These are phyloP conservation scores for Ustilago xerochloae DNA, from an alignment of 1,284 basidiomycete species.

Conservation along the genomic window DNA sequence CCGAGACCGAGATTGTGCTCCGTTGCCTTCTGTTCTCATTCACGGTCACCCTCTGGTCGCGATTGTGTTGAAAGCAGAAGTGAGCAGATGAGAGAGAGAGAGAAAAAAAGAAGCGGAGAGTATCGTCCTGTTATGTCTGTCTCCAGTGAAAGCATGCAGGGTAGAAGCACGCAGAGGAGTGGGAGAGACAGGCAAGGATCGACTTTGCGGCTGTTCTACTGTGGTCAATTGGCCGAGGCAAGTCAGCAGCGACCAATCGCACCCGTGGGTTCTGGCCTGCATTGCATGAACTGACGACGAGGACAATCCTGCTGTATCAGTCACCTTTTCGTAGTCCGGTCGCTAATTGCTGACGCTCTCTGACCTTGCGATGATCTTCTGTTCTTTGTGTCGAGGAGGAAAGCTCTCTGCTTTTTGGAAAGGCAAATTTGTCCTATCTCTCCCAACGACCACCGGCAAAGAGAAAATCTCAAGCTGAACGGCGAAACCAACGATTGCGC, in stretches of 20 bases:
- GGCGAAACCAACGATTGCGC: too few relatives aligned
- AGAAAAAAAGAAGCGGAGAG: too few relatives aligned
- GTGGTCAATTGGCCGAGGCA: background rate
- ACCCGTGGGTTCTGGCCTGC: background rate
- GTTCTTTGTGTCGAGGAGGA: too few relatives aligned
- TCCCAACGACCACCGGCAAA: background rate
- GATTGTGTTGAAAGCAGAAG: too few relatives aligned
- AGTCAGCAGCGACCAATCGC: background rate
- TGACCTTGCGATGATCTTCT: too few relatives aligned
- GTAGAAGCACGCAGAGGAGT: background rate
- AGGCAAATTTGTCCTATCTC: background rate
- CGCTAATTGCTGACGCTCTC: too few relatives aligned
- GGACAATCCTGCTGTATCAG: too few relatives aligned
- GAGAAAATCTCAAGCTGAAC: background rate
- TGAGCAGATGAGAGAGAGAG: background rate
- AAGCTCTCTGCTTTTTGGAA: too few relatives aligned
- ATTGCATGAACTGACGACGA: too few relatives aligned
- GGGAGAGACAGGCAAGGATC: background rate
- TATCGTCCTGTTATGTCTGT: too few relatives aligned
- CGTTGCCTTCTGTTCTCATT: background rate
- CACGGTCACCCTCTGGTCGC: too few relatives aligned
- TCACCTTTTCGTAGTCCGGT: too few relatives aligned
- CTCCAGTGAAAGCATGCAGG: background rate
- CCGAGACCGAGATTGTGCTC: background rate
- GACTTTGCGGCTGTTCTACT: conserved; percentile 4